A percentile compares a stretch with the other conserved stretches of the same genome.
Evolutionary conservation across 805 yeast species (phyloP).

Genomic region (Diddensiella caesifluorescens): DNA sequence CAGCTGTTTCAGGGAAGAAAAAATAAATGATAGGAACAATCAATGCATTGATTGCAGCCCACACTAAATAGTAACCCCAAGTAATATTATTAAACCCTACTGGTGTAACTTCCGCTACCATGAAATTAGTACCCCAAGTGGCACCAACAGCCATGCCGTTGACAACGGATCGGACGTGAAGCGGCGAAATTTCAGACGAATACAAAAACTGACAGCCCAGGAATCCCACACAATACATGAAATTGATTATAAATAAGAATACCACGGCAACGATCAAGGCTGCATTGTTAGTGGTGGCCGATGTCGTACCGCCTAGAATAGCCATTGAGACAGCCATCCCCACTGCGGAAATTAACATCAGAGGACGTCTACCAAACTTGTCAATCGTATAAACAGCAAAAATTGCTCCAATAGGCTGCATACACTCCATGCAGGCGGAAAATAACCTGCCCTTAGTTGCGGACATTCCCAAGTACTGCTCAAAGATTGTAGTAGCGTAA

Average conservation of each 20-base stretch:
- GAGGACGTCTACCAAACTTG: slow-evolving; percentile 61
- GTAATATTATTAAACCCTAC: slow-evolving; percentile 10
- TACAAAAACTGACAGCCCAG: slow-evolving; percentile 30
- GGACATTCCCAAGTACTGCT: slow-evolving; percentile 11
- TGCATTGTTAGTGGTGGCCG: slow-evolving; percentile 11
- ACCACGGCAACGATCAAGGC: slow-evolving; percentile 19
- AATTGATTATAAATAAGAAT: slow-evolving; percentile 14
- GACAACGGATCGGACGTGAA: slow-evolving; percentile 42
- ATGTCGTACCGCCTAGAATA: slow-evolving; percentile 22
- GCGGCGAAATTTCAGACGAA: slow-evolving; percentile 52
- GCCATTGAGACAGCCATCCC: slow-evolving; percentile 42
- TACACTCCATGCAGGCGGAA: slow-evolving; percentile 16
- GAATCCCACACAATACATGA: slow-evolving; percentile 18
- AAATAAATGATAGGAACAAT: slow-evolving; percentile 39
- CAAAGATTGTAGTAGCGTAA: slow-evolving; percentile 17
- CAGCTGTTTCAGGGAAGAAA: slow-evolving; percentile 42
- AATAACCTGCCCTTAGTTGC: slow-evolving; percentile 10
- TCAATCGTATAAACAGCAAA: slow-evolving; percentile 29
- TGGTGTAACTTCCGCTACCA: slow-evolving; percentile 46
- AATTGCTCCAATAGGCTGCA: slow-evolving; percentile 14
- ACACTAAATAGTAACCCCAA: slow-evolving; percentile 8
- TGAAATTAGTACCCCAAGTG: slow-evolving; percentile 59
- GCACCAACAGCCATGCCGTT: slow-evolving; percentile 35
- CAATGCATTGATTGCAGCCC: slow-evolving; percentile 13
- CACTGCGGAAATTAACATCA: slow-evolving; percentile 61